Conservation (phyloP, 768 basidiomycete genomes). For the Symmetrospora coprosmae region DNA sequence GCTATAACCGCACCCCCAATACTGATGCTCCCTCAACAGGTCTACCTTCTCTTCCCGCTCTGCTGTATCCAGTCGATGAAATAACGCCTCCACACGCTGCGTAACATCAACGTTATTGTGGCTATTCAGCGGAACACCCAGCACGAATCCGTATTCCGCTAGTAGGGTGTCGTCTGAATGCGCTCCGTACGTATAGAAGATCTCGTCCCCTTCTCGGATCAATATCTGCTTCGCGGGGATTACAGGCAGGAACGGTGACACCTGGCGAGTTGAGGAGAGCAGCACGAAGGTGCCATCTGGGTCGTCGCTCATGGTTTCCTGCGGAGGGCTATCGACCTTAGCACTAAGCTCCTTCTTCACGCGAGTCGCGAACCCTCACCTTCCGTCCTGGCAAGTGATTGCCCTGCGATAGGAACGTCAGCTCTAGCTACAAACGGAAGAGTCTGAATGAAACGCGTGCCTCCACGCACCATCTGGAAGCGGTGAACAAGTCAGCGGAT, state of each 20-base stretch:
- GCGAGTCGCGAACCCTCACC: constrained; percentile 39
- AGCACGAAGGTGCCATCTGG: constrained; percentile 46
- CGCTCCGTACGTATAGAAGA: constrained; percentile 62
- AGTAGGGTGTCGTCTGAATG: constrained; percentile 67
- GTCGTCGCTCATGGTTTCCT: constrained; percentile 31
- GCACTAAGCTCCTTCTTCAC: constrained; percentile 39
- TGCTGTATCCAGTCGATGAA: constrained; percentile 40
- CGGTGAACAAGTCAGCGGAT: background rate
- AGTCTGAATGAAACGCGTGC: background rate
- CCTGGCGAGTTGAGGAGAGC: constrained; percentile 25
- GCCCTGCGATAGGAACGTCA: constrained; percentile 21
- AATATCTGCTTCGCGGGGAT: constrained; percentile 41
- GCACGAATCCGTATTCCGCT: constrained; percentile 78
- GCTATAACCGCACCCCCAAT: constrained; percentile 74
- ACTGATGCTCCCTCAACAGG: constrained; percentile 50
- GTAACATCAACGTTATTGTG: constrained; percentile 49
- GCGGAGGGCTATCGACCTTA: constrained; percentile 39
- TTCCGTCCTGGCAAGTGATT: constrained; percentile 28
- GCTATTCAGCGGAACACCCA: constrained; percentile 16
- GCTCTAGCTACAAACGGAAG: background rate
- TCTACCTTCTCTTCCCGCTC: constrained; percentile 45
- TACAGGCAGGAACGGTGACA: constrained; percentile 38
- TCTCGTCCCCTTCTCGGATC: constrained; percentile 46
- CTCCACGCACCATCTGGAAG: background rate
- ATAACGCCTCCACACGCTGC: constrained; percentile 44